Evolutionary conservation across 2,329 filamentous ascomycete genomes (phyloP), one percentile per base, ranked within the genome.

Genomic region (Apiospora saccharicola): DNA sequence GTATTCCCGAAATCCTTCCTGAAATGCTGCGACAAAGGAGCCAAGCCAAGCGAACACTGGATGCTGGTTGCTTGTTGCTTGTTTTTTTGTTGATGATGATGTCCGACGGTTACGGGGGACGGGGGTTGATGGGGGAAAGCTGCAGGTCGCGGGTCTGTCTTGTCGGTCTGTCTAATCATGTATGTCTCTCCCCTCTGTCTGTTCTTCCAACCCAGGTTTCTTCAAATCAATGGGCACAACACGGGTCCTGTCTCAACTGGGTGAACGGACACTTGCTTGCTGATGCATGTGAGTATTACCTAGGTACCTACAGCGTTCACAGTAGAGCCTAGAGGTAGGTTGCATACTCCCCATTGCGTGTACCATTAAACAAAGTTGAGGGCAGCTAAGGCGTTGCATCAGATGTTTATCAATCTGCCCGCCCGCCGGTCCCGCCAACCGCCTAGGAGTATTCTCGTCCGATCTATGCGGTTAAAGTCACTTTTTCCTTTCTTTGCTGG

Each of bases 111-210:
- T 57, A 61, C 43, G 34, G 49, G 8, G 6, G 10, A n/a, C 37
- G 37, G 47, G 22, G 34, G 34, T 70, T 57, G 46, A 57, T 70
- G 69, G 69, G 69, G 68, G 37, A 51, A 64, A 46, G 37, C 41
- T 53, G 51, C 69, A 64, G 49, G 57, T 41, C 34, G 22, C 22
- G 13, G 57, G 14, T 19, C 6, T 61, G 53, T 61, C 53, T 64
- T 41, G 57, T n/a, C 57, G 8, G 19, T 37, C 53, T 37, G 30
- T 37, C 53, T 64, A 49, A 49, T 49, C n/a, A 49, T n/a, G 46
- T 22, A 49, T 49, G 57, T 41, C 57, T 64, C 16, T 64, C 30
- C n/a, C 13, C 22, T 6, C 16, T 34, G 19, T n/a, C 34, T 34
- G 14, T 61, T 34, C 30, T 37, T 34, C 24, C 51, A 30, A 30